These are phyloP conservation scores for Spathaspora sp. DNA, from an alignment of 805 yeast species.

Conservation along the genomic window DNA sequence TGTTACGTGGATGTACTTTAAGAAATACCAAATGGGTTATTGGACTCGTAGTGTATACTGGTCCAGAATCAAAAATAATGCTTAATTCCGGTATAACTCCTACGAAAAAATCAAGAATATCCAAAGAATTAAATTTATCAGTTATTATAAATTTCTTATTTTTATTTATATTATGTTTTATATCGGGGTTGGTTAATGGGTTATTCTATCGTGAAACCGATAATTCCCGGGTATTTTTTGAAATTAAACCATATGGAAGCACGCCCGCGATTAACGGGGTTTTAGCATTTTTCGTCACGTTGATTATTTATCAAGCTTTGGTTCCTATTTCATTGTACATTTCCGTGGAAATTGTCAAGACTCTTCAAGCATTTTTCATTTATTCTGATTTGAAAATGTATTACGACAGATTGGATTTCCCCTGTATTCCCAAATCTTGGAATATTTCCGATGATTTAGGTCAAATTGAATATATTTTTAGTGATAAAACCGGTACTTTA, in stretches of 20 bases:
- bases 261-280: constrained; percentile 63
- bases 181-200: constrained; percentile 70
- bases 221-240: constrained; percentile 54
- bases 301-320: constrained; percentile 70
- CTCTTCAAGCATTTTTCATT: constrained; percentile 72
- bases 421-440: constrained; percentile 82
- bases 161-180: constrained; percentile 62
- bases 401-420: constrained; percentile 63
- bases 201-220: constrained; percentile 44
- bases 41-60: constrained; percentile 74
- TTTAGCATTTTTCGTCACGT: constrained; percentile 65
- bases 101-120: constrained; percentile 61
- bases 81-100: constrained; percentile 78
- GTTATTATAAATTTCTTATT: constrained; percentile 61
- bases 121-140: constrained; percentile 62
- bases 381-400: constrained; percentile 69
- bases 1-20: constrained; percentile 69
- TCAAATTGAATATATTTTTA: constrained; percentile 75
- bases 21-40: constrained; percentile 76
- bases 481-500: constrained; percentile 82
- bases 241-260: constrained; percentile 56
- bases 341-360: constrained; percentile 75
- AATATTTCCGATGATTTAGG: constrained; percentile 81
- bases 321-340: constrained; percentile 80
- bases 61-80: constrained; percentile 72